Evolutionary conservation across 805 yeast species (phyloP).

Genomic region (Candida coquimbonensis): DNA sequence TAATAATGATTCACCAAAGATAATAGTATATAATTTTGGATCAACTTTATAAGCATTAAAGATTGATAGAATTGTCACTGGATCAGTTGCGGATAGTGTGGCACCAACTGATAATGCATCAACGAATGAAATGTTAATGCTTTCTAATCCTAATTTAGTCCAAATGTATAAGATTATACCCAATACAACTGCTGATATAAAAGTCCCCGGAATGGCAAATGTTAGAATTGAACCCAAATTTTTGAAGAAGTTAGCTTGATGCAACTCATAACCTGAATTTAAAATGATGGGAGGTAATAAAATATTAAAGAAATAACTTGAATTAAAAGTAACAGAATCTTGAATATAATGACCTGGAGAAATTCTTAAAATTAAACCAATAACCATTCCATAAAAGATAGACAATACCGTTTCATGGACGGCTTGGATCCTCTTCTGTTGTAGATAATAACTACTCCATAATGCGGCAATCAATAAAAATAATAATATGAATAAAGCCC

Average conservation of each 20-base stretch:
- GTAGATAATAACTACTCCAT: conserved; percentile 92
- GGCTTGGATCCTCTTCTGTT: conserved; percentile 85
- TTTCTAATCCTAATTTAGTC: conserved; percentile 89
- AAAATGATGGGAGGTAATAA: conserved; percentile 92
- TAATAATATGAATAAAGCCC: conserved; percentile 90
- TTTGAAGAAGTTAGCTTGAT: conserved; percentile 90
- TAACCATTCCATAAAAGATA: conserved; percentile 93
- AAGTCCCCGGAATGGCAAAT: conserved; percentile 97
- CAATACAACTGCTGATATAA: conserved; percentile 81
- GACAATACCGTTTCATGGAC: conserved; percentile 97
- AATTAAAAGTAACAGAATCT: conserved; percentile 92
- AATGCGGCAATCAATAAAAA: conserved; percentile 78
- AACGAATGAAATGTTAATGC: conserved; percentile 84
- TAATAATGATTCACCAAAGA: conserved; percentile 90
- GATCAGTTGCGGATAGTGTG: conserved; percentile 96
- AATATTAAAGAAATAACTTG: conserved; percentile 89
- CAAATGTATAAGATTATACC: conserved; percentile 85
- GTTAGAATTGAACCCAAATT: conserved; percentile 86
- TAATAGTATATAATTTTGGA: conserved; percentile 93
- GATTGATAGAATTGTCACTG: conserved; percentile 92
- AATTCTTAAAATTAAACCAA: conserved; percentile 83
- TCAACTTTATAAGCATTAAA: conserved; percentile 97
- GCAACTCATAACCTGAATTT: conserved; percentile 93
- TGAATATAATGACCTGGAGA: conserved; percentile 97
- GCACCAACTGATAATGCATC: conserved; percentile 98